Evolutionary conservation across 2,329 filamentous ascomycete genomes (phyloP).

Genomic region (Claviceps maximensis): DNA sequence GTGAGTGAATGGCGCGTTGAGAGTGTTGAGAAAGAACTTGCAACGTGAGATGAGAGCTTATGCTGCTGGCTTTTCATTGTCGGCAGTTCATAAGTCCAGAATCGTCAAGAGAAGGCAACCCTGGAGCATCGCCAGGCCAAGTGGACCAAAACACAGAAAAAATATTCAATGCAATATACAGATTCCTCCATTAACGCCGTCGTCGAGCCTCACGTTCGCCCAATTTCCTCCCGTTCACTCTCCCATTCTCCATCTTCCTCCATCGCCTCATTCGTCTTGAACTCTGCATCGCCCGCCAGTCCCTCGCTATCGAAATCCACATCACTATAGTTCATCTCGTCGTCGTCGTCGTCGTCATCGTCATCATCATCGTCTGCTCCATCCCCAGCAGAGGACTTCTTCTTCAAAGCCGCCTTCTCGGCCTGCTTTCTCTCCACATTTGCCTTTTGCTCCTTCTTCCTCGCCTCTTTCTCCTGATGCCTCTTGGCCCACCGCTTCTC

Average conservation of each 20-base stretch:
- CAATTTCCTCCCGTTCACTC: slow-evolving; percentile 28
- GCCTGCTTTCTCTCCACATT: slow-evolving; percentile 78
- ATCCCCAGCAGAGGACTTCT: slow-evolving; percentile 19
- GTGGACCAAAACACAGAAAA: no score
- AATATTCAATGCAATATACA: no score
- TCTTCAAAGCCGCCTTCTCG: slow-evolving; percentile 28
- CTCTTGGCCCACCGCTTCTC: slow-evolving; percentile 74
- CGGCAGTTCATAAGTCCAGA: no score
- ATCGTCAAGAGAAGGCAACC: no score
- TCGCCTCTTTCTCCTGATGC: slow-evolving; percentile 66
- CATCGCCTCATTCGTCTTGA: slow-evolving; percentile 33
- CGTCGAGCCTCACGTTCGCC: background rate
- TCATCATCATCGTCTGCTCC: slow-evolving; percentile 23
- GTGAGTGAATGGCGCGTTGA: no score
- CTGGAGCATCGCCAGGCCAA: no score
- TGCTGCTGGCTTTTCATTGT: no score
- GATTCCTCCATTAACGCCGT: no score
- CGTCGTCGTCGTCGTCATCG: slow-evolving; percentile 25
- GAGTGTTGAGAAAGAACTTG: no score
- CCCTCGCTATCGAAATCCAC: slow-evolving; percentile 38
- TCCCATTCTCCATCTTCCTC: slow-evolving; percentile 40
- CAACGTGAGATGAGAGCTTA: no score
- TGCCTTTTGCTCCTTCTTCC: slow-evolving; percentile 71
- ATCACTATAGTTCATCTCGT: slow-evolving; percentile 31
- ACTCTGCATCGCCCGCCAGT: slow-evolving; percentile 35